Percentiles rank a stretch among this genome's conserved stretches.
These are phyloP conservation scores for Wickerhamomyces alni DNA, from an alignment of 805 yeast genomes.

Conservation along the genomic window DNA sequence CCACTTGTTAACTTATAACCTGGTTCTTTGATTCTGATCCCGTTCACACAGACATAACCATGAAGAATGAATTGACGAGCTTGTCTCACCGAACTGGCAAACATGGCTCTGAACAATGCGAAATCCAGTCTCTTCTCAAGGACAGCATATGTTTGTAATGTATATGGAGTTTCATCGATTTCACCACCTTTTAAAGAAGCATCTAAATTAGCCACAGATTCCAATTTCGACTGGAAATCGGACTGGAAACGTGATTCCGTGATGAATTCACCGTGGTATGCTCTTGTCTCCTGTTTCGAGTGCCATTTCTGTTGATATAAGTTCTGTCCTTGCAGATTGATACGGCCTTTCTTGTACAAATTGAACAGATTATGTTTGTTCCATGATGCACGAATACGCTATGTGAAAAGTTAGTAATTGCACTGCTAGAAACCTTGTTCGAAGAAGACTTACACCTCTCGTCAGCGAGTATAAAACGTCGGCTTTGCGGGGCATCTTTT, in stretches of 20 bases:
- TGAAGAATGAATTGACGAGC: slow-evolving; percentile 82
- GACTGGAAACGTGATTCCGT: slow-evolving; percentile 80
- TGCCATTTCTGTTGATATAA: slow-evolving; percentile 88
- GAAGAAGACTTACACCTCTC: slow-evolving; percentile 44
- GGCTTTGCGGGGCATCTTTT: slow-evolving; percentile 57
- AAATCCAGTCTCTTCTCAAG: slow-evolving; percentile 85
- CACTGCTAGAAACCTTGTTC: neutral
- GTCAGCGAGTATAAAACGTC: slow-evolving; percentile 48
- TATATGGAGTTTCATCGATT: slow-evolving; percentile 60
- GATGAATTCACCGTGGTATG: slow-evolving; percentile 92
- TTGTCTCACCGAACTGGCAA: slow-evolving; percentile 90
- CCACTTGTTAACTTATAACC: slow-evolving; percentile 75
- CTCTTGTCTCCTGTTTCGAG: slow-evolving; percentile 86
- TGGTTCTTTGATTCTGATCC: slow-evolving; percentile 71
- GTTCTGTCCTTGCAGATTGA: slow-evolving; percentile 53
- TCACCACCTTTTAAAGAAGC: slow-evolving; percentile 60
- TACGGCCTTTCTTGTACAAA: slow-evolving; percentile 63
- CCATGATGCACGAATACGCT: slow-evolving; percentile 78
- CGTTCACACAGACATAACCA: slow-evolving; percentile 84
- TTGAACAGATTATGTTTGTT: slow-evolving; percentile 90
- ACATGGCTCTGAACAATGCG: slow-evolving; percentile 87
- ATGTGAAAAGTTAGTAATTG: neutral
- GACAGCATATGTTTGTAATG: slow-evolving; percentile 82
- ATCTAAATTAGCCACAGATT: slow-evolving; percentile 86
- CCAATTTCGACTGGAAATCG: slow-evolving; percentile 59